Evolutionary conservation across 257 asterid species (phyloP).

Genomic region (Handroanthus guayacan): DNA sequence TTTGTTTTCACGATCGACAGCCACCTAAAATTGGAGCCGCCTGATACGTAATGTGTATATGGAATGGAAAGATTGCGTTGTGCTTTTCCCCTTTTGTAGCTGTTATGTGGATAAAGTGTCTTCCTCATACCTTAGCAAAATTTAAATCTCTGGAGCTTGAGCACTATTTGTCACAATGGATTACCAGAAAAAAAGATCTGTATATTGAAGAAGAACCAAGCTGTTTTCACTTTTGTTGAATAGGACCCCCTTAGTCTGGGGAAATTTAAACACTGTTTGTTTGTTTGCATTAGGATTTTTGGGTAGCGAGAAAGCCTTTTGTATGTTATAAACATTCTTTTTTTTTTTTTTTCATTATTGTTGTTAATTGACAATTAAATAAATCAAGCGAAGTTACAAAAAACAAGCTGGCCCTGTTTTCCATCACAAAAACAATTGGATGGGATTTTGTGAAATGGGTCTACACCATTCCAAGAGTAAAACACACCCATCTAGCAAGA

Average conservation of each 20-base stretch:
- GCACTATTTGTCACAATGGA: not conserved
- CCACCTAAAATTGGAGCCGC: conserved; percentile 61
- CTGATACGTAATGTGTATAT: conserved; percentile 39
- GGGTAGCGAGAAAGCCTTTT: conserved; percentile 10
- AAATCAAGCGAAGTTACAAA: too few species aligned
- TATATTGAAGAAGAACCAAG: conserved; percentile 31
- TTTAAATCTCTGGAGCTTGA: conserved; percentile 21
- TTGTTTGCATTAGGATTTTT: conserved; percentile 18
- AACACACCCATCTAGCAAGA: too few species aligned
- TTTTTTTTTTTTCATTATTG: too few species aligned
- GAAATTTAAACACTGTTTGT: conserved; percentile 31
- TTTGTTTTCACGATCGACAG: conserved; percentile 33
- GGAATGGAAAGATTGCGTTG: conserved; percentile 24
- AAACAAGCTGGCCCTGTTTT: too few species aligned
- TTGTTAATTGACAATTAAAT: too few species aligned
- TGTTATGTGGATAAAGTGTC: conserved; percentile 27
- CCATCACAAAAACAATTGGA: too few species aligned
- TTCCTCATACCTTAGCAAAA: too few species aligned
- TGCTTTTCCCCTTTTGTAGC: conserved; percentile 28
- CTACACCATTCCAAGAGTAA: too few species aligned
- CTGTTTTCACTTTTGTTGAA: conserved; percentile 32
- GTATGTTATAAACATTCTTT: too few species aligned
- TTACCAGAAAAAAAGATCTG: conserved; percentile 27
- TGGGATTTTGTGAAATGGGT: too few species aligned
- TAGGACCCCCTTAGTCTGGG: conserved; percentile 32